Percentiles rank a stretch among this genome's conserved stretches.
Evolutionary conservation across 441 rosid species (phyloP).

Genomic region (Eutrema salsugineum): DNA sequence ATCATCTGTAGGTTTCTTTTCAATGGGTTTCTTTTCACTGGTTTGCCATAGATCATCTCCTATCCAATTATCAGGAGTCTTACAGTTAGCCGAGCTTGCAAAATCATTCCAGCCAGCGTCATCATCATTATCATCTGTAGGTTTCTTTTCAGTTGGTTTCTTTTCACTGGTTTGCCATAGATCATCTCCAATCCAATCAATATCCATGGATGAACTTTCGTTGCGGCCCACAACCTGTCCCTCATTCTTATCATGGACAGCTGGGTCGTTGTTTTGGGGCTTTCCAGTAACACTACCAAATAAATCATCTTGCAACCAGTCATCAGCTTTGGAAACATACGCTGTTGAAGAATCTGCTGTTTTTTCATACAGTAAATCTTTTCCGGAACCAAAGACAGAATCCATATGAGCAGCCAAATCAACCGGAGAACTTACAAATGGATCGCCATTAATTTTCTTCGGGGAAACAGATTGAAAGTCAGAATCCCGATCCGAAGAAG

Average conservation of each 20-base stretch:
- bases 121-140: constrained; percentile 23
- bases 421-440: constrained; percentile 37
- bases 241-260: constrained; percentile 16
- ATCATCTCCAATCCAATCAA: constrained; percentile 43
- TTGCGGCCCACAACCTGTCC: constrained; percentile 18
- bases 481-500: constrained; percentile 54
- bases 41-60: constrained; percentile 41
- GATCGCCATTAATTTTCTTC: constrained; percentile 40
- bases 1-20: constrained; percentile 17
- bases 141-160: constrained; percentile 29
- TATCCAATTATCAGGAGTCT: constrained; percentile 41
- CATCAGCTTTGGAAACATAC: constrained; percentile 34
- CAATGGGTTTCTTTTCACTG: constrained; percentile 30
- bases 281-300: constrained; percentile 34
- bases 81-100: constrained; percentile 48
- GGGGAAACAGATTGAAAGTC: constrained; percentile 45
- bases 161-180: constrained; percentile 36
- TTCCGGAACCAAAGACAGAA: constrained; percentile 60
- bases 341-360: constrained; percentile 33
- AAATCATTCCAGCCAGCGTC: constrained; percentile 78
- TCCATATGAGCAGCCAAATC: constrained; percentile 67
- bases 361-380: constrained; percentile 26
- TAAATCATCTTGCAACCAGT: constrained; percentile 51
- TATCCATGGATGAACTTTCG: constrained; percentile 35
- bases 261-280: constrained; percentile 25